A percentile compares a stretch with the other conserved stretches of the same genome.
Evolutionary conservation across 1,284 basidiomycete species (phyloP).

Genomic region (Ganoderma sp.): DNA sequence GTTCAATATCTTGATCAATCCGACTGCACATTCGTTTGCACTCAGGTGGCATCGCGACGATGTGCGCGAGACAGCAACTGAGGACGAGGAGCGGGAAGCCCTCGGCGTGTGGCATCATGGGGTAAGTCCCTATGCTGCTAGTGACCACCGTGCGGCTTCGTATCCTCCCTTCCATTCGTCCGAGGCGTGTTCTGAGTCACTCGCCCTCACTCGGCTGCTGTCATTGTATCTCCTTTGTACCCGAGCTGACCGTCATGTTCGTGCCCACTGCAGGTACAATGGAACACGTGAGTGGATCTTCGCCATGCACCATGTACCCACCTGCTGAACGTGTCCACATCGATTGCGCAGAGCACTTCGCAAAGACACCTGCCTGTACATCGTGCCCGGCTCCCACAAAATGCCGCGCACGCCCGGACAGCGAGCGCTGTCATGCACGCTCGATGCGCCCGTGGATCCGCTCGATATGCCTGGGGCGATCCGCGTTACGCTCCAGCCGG

Average conservation of each 20-base stretch:
- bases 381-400: conserved; percentile 77
- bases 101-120: conserved; percentile 71
- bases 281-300: conserved; percentile 70
- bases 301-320: neutral
- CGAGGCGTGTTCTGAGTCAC: neutral
- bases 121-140: conserved; percentile 46
- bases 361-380: conserved; percentile 74
- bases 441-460: conserved; percentile 61
- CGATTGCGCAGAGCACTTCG: conserved; percentile 63
- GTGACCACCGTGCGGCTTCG: too few relatives aligned
- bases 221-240: neutral
- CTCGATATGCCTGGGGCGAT: conserved; percentile 74
- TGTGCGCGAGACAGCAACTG: conserved; percentile 63
- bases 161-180: neutral
- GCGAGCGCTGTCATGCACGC: conserved; percentile 59
- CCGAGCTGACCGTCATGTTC: neutral
- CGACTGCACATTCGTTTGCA: conserved; percentile 69
- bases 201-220: too few relatives aligned
- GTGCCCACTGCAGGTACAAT: conserved; percentile 72
- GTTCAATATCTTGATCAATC: conserved; percentile 83
- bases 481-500: conserved; percentile 63
- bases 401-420: conserved; percentile 66
- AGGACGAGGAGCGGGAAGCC: conserved; percentile 68
- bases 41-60: conserved; percentile 87
- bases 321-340: neutral